Percentiles rank a stretch among this genome's conserved stretches.
Evolutionary conservation across 2,329 filamentous ascomycete species (phyloP).

Genomic region (Pseudogymnoascus sp.): DNA sequence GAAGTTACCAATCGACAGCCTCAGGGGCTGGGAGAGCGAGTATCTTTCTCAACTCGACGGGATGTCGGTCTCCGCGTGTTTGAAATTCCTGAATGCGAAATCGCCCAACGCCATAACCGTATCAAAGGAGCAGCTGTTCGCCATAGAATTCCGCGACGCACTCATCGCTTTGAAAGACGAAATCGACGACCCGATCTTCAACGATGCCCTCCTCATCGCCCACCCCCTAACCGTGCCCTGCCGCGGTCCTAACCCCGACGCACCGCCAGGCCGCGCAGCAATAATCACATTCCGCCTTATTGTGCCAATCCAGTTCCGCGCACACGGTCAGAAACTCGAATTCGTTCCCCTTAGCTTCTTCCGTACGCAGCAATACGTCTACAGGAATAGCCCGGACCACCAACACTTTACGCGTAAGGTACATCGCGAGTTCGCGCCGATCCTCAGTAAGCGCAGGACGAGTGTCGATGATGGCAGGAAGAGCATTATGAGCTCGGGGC

Average conservation of each 20-base stretch:
- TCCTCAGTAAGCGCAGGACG: slow-evolving; percentile 33
- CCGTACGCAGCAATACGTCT: slow-evolving; percentile 57
- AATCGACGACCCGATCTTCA: slow-evolving; percentile 40
- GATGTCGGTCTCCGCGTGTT: slow-evolving; percentile 35
- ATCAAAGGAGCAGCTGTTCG: slow-evolving; percentile 38
- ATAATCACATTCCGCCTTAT: slow-evolving; percentile 55
- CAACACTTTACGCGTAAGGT: slow-evolving; percentile 54
- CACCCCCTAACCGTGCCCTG: slow-evolving; percentile 40
- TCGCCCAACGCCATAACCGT: slow-evolving; percentile 31
- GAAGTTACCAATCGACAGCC: slow-evolving; percentile 43
- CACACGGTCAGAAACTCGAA: slow-evolving; percentile 45
- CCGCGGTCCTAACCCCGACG: slow-evolving; percentile 21
- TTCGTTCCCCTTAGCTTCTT: slow-evolving; percentile 61
- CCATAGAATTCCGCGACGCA: slow-evolving; percentile 38
- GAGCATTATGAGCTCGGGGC: background rate
- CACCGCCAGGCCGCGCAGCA: slow-evolving; percentile 27
- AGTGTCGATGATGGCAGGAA: slow-evolving; percentile 11
- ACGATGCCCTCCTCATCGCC: slow-evolving; percentile 40
- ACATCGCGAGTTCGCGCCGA: slow-evolving; percentile 53
- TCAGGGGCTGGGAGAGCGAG: slow-evolving; percentile 50
- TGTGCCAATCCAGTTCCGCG: slow-evolving; percentile 52
- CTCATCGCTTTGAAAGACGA: slow-evolving; percentile 36
- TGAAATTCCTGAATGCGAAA: slow-evolving; percentile 34
- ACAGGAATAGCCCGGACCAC: slow-evolving; percentile 47
- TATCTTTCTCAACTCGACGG: slow-evolving; percentile 47